Base-by-base conservation (phyloP, 2,329 filamentous ascomycete genomes). In the Colletotrichum cordylinicola region DNA sequence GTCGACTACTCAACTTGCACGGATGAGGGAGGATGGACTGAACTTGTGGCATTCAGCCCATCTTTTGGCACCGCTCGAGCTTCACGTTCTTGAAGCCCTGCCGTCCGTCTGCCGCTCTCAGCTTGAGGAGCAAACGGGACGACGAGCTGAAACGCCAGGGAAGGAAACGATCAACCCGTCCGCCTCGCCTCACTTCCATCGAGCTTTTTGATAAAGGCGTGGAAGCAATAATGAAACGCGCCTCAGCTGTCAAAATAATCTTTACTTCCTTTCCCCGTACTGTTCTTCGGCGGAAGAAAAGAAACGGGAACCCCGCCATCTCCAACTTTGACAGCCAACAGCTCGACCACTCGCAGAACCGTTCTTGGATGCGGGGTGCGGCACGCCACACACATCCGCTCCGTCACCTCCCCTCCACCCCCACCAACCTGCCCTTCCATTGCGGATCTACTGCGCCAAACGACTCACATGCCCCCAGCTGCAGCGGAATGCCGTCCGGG, bases 401-500 rank as follows among this genome's bases (percentile, higher is more conserved):
- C 29, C 31, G 43, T 52, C 12, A 10, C 43, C 43, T 52, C 43
- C 43, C 43, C 43, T 52, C 33, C 35, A 43, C 67, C 21, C 21
- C 43, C 18, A 64, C 13, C 29, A 21, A 24, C 43, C 35, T 27
- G 33, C 39, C 52, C 58, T 24, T 27, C 69, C 15, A 67, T 35
- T 52, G 43, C 27, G 58, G 58, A 70, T 74, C 58, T 52, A 52
- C 43, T 52, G 43, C 43, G 27, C 48, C 29, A 39, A 35, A 62
- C 8, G n/a, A 39, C 62, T 29, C 73, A 75, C 73, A 75, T 75
- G 73, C 9, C 27, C 73, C 68, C 37, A 66, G 27, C 72, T 52
- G 65, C 74, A 76, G 65, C 74, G 74, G 74, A 76, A 61, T 62
- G 74, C 58, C 71, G 71, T 70, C 60, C 71, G 72, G 65, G 66